These are phyloP conservation scores for Solanum appendiculatum DNA, from an alignment of 257 asterid genomes.

Conservation along the genomic window DNA sequence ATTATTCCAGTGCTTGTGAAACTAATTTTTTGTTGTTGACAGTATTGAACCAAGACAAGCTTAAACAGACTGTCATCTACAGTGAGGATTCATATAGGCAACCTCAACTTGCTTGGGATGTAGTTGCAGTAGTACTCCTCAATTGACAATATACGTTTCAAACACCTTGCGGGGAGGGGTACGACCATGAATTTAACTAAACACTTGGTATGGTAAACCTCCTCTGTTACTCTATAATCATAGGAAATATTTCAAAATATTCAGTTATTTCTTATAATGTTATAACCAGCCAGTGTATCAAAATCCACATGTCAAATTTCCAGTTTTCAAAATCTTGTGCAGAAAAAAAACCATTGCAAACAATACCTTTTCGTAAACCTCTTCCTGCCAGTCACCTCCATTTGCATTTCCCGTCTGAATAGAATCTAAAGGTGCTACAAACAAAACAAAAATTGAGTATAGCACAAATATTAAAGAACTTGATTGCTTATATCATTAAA, in stretches of 20 bases:
- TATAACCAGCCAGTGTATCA: neutral
- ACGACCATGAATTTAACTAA: neutral
- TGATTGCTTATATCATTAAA: neutral
- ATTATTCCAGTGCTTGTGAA: neutral
- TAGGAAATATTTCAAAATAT: neutral
- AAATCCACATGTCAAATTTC: neutral
- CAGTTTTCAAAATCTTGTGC: neutral
- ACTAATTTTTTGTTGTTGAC: neutral
- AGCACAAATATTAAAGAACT: neutral
- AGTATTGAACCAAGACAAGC: neutral
- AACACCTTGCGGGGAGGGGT: neutral
- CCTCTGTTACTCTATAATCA: neutral
- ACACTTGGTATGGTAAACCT: neutral
- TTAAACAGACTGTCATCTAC: neutral
- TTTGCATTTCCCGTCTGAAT: constrained; percentile 54
- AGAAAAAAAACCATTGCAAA: neutral
- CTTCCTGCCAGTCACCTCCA: constrained; percentile 90
- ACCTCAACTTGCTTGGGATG: neutral
- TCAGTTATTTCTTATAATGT: neutral
- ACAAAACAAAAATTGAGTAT: neutral
- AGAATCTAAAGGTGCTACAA: constrained; percentile 58
- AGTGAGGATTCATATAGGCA: neutral
- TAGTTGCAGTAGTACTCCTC: neutral
- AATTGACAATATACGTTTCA: neutral
- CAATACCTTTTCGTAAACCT: constrained; percentile 52